Conservation (phyloP, 2,329 filamentous ascomycete species). For the Stagonosporopsis vannaccii region DNA sequence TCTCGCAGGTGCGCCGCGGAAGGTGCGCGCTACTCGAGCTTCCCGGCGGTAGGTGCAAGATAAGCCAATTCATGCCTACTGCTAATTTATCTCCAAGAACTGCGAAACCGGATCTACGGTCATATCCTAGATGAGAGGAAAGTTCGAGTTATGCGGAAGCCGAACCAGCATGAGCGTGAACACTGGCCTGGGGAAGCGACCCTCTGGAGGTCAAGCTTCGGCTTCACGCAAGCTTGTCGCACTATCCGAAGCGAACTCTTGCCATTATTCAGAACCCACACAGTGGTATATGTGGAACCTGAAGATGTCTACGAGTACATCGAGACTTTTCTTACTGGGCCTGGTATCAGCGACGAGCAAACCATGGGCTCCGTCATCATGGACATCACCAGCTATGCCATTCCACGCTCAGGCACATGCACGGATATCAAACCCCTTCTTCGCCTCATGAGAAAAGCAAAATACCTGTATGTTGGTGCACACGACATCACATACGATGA, state of each 20-base stretch:
- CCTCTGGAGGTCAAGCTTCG: background rate
- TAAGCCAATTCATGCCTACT: background rate
- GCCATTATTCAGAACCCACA: background rate
- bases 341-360: background rate
- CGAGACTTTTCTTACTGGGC: background rate
- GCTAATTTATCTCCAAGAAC: background rate
- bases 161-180: too few relatives aligned
- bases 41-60: conserved; percentile 1
- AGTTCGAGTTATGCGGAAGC: background rate
- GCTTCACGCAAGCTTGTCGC: conserved; percentile 4
- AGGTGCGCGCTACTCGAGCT: background rate
- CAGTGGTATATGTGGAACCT: background rate
- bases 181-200: background rate
- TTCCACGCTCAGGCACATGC: background rate
- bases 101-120: conserved; percentile 7
- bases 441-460: background rate
- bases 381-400: background rate
- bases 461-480: background rate
- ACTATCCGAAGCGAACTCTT: conserved; percentile 1
- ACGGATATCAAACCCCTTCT: conserved; percentile 7
- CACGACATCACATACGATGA: background rate
- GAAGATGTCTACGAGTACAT: conserved; percentile 2
- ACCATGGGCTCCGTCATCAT: background rate
- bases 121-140: background rate
- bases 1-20: background rate